Evolutionary conservation across 2,329 filamentous ascomycete species (phyloP).

Genomic region (Diaporthe batatas): DNA sequence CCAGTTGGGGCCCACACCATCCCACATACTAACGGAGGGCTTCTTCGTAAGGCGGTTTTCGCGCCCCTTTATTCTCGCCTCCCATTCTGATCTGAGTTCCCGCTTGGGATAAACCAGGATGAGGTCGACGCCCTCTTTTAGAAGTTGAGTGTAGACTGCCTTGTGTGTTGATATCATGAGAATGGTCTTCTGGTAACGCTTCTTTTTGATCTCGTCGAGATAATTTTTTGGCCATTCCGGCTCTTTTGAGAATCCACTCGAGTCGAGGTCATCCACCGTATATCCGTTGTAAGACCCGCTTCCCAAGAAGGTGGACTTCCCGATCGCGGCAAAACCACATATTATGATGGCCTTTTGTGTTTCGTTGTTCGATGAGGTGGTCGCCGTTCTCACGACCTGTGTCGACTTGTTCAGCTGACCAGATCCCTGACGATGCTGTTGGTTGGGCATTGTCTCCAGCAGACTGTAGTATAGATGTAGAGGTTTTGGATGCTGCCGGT

Average conservation of each 20-base stretch:
- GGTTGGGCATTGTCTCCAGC: not conserved
- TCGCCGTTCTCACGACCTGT: not conserved
- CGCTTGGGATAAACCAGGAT: constrained; percentile 16
- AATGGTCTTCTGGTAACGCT: not conserved
- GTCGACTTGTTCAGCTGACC: not conserved
- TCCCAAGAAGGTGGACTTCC: constrained; percentile 4
- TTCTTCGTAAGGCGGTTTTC: not conserved
- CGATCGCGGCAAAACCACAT: constrained; percentile 25
- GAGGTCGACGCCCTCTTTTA: not conserved
- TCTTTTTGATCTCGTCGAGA: not conserved
- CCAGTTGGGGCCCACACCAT: not conserved
- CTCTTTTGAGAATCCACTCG: not conserved
- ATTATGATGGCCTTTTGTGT: constrained; percentile 6
- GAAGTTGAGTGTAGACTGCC: not conserved
- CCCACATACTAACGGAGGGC: not conserved
- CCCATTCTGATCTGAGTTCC: constrained; percentile 20
- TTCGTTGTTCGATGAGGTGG: not conserved
- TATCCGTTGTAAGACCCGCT: not conserved
- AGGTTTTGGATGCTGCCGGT: not conserved
- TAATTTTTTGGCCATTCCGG: constrained; percentile 4
- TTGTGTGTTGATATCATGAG: constrained; percentile 20
- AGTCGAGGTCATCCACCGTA: constrained; percentile 15
- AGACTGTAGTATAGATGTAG: not conserved
- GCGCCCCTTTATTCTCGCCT: not conserved
- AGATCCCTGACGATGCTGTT: not conserved